A percentile compares a stretch with the other conserved stretches of the same genome.
phyloP scores from a whole-genome alignment of 2,329 filamentous ascomycete species.

The Dactylellina leptospora region DNA sequence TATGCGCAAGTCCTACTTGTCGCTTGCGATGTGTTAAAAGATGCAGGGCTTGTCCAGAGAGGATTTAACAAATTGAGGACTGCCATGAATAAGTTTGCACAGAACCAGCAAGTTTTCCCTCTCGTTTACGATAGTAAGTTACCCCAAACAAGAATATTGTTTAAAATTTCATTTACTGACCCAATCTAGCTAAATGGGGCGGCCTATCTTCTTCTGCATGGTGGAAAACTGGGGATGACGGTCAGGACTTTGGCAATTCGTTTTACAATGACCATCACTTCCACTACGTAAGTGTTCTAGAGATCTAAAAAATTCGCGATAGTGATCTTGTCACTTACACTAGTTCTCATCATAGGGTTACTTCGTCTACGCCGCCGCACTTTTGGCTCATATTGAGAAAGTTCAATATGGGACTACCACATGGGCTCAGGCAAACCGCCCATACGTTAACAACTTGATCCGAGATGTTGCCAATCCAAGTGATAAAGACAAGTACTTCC shows the following conservation, averaged over 20 bases:
- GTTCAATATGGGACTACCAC: constrained; percentile 36
- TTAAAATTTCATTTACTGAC: constrained; percentile 15
- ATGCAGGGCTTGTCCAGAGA: constrained; percentile 67
- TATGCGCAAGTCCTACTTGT: constrained; percentile 76
- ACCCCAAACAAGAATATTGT: neutral
- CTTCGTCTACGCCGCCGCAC: constrained; percentile 84
- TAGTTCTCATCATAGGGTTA: constrained; percentile 67
- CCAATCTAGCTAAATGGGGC: constrained; percentile 71
- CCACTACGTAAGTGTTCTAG: constrained; percentile 66
- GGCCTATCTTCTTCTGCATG: constrained; percentile 80
- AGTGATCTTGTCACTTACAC: constrained; percentile 72
- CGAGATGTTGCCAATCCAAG: constrained; percentile 84
- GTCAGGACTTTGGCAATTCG: constrained; percentile 87
- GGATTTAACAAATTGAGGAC: constrained; percentile 71
- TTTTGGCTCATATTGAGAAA: constrained; percentile 71
- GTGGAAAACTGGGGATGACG: constrained; percentile 73
- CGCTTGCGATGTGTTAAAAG: constrained; percentile 70
- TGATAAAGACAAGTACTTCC: constrained; percentile 75
- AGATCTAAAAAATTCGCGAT: constrained; percentile 44
- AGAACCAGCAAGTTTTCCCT: constrained; percentile 74
- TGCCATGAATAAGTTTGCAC: constrained; percentile 72
- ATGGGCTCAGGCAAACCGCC: constrained; percentile 75
- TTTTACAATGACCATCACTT: constrained; percentile 81
- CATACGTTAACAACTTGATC: constrained; percentile 82
- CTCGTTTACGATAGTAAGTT: constrained; percentile 71